Percentiles rank a stretch among this genome's conserved stretches.
These are phyloP conservation scores for Pythium graminicola DNA, from an alignment of 352 stramenopile species.

Conservation along the genomic window DNA sequence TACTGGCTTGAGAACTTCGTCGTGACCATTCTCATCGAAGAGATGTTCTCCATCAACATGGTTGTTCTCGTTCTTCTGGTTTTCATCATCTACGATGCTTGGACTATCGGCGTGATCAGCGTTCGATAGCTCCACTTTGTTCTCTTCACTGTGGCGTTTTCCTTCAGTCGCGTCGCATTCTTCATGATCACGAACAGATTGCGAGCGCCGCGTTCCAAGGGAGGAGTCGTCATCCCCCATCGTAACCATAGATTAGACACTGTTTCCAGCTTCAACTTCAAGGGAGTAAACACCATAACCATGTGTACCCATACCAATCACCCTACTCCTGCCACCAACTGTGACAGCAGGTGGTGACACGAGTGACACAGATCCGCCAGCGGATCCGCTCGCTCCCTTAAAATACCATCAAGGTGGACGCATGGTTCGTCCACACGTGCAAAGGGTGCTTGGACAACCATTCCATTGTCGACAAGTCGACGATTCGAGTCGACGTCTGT, in stretches of 20 bases:
- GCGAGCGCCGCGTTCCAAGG: no score
- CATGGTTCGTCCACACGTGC: slow-evolving; percentile 1
- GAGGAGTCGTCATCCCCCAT: neutral
- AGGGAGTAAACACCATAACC: slow-evolving; percentile 3
- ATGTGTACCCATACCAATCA: no score
- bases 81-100: no score
- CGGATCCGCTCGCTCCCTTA: neutral
- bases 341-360: slow-evolving; percentile 5
- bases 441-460: slow-evolving; percentile 1
- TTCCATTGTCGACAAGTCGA: slow-evolving; percentile 1
- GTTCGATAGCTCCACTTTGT: no score
- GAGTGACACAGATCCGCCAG: slow-evolving; percentile 17
- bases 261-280: slow-evolving; percentile 26
- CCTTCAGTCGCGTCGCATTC: neutral
- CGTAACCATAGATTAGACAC: neutral
- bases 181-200: no score
- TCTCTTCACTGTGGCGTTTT: no score
- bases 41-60: no score
- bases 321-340: slow-evolving; percentile 11
- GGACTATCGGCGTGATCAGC: no score
- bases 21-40: no score
- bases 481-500: no score
- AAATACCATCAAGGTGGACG: slow-evolving; percentile 10
- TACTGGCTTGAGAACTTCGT: neutral
- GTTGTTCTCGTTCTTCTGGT: no score